Conservation (phyloP, 129 eudicot genomes). For the Erigeron canadensis region DNA sequence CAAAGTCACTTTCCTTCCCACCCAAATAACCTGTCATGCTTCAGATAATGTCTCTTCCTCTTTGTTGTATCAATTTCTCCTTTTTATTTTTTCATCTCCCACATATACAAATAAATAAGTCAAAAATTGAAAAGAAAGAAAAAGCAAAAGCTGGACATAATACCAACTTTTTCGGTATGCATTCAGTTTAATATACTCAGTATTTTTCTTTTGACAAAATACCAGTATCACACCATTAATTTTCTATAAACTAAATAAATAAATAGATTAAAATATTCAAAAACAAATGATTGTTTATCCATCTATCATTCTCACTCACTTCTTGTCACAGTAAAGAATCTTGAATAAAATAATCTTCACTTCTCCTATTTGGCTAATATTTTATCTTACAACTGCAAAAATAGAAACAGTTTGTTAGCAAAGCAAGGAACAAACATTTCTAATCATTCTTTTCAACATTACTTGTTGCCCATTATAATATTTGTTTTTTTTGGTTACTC, state of each 20-base stretch:
- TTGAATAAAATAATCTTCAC: conserved; percentile 22
- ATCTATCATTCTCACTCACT: conserved; percentile 23
- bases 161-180: conserved; percentile 28
- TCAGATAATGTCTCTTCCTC: conserved; percentile 24
- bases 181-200: not conserved
- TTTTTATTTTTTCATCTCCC: conserved; percentile 1
- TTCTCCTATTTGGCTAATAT: conserved; percentile 3
- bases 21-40: conserved; percentile 19
- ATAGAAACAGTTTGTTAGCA: not conserved
- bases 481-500: no score
- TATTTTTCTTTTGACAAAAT: conserved; percentile 20
- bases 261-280: conserved; percentile 1
- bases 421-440: not conserved
- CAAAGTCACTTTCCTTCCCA: conserved; percentile 18
- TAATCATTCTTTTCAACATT: not conserved
- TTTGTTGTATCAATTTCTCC: conserved; percentile 11
- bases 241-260: not conserved
- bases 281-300: conserved; percentile 15
- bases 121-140: conserved; percentile 24
- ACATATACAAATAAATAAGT: not conserved
- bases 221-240: conserved; percentile 6
- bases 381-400: conserved; percentile 11
- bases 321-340: conserved; percentile 22
- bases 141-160: conserved; percentile 6
- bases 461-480: not conserved